Conservation (phyloP, 805 yeast species). For the Sporopachydermia lactativora region DNA sequence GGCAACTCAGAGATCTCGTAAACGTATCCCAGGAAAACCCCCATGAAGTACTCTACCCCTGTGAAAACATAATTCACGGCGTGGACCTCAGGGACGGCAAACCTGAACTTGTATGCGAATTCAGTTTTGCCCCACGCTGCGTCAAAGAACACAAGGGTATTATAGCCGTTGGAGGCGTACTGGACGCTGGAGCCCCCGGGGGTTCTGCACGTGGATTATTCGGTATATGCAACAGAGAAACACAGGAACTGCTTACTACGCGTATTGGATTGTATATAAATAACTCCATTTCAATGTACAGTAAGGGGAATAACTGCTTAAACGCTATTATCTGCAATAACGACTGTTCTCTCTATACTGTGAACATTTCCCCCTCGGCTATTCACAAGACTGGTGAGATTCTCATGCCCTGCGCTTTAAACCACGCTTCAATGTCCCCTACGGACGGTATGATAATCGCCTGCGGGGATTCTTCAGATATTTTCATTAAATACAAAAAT, state of each 20-base stretch:
- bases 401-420: slow-evolving; percentile 50
- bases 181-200: slow-evolving; percentile 24
- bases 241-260: slow-evolving; percentile 32
- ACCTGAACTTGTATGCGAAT: slow-evolving; percentile 27
- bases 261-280: slow-evolving; percentile 73
- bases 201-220: slow-evolving; percentile 47
- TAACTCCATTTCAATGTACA: slow-evolving; percentile 43
- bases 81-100: slow-evolving; percentile 26
- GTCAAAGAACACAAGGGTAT: slow-evolving; percentile 42
- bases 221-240: slow-evolving; percentile 38
- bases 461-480: slow-evolving; percentile 65
- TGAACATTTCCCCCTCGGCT: slow-evolving; percentile 39
- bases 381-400: slow-evolving; percentile 29
- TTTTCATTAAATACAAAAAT: slow-evolving; percentile 41
- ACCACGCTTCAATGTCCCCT: slow-evolving; percentile 59
- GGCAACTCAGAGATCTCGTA: slow-evolving; percentile 74
- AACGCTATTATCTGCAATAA: slow-evolving; percentile 68
- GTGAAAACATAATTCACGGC: slow-evolving; percentile 35
- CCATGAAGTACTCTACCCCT: slow-evolving; percentile 42
- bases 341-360: slow-evolving; percentile 55
- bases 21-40: slow-evolving; percentile 30
- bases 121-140: slow-evolving; percentile 60
- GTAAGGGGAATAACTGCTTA: slow-evolving; percentile 31
- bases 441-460: slow-evolving; percentile 43
- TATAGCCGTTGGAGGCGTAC: slow-evolving; percentile 38